Base-by-base conservation (phyloP, 352 stramenopile species). In the Phytophthora vignae region DNA sequence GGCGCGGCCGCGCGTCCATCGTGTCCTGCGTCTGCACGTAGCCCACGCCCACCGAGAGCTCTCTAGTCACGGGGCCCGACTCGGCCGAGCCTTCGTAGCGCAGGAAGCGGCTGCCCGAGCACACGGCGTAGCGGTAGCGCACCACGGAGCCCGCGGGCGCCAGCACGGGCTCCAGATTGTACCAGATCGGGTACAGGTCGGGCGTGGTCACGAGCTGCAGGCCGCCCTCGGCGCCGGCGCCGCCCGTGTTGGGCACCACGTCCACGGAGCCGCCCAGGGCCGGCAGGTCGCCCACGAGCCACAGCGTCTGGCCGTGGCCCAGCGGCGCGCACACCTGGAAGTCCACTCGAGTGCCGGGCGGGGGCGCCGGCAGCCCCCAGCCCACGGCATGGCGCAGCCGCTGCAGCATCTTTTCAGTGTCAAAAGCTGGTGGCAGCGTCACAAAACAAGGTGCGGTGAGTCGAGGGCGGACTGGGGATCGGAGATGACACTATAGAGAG, bases 141-240 rank as follows among this genome's bases (percentile, higher is more conserved):
- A 97, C 82, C 21, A 85, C 79, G 2, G 87, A 79, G 31, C 79
- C 87, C 0, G 84, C 73, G 12, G 84, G 86, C 48, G 91, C 78
- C 40, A 94, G 54, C 3, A 97, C 79, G 2, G 90, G 88, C 55
- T 95, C 88, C 25, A 93, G 64, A 66, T 96, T 97, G 80, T 96
- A 97, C 90, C 90, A 97, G 52, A 96, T 91, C 27, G 90, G 90
- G 68, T 91, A 96, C 73, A 96, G 71, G 29, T 97, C 89, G 17
- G 89, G 89, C 40, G 89, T 97, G 1, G 90, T 97, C 12, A 97
- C 88, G 27, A 97, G 73, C 44, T 86, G 85, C n/a, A 96, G 78
- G 0, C 86, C 85, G 27, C 65, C 60, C 31, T 93, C 79, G n/a
- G 76, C 72, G 14, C 74, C 71, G 17, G 54, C 64, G 11, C 62